phyloP scores from a whole-genome alignment of 1,284 basidiomycete genomes.

The Vanrija pseudolonga region DNA sequence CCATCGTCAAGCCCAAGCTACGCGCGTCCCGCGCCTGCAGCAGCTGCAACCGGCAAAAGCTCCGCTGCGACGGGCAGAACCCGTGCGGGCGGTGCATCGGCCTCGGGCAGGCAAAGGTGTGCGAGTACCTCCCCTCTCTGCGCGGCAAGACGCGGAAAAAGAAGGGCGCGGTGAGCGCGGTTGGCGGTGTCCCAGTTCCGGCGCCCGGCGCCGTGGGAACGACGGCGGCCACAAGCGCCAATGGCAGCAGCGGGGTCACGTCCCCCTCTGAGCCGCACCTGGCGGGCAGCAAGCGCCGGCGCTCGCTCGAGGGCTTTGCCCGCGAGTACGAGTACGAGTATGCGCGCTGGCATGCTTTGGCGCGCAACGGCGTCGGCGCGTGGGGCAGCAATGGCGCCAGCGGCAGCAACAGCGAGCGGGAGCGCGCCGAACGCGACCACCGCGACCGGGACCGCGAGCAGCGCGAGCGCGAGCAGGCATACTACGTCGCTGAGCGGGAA shows the following conservation, averaged over 20 bases:
- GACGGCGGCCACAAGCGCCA: neutral
- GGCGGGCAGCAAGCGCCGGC: neutral
- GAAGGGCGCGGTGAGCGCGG: slow-evolving; percentile 1
- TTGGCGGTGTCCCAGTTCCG: too few species aligned
- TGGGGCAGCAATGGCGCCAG: neutral
- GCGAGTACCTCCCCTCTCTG: slow-evolving; percentile 29
- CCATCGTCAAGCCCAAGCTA: too few species aligned
- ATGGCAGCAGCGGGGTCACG: neutral
- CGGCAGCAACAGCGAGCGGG: too few species aligned
- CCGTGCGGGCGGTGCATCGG: slow-evolving; percentile 27
- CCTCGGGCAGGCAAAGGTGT: slow-evolving; percentile 6
- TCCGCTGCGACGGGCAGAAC: slow-evolving; percentile 25
- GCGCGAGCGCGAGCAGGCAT: too few species aligned
- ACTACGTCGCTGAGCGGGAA: too few species aligned
- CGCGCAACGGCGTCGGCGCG: neutral
- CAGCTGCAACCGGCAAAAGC: slow-evolving; percentile 25
- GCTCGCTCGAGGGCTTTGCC: neutral
- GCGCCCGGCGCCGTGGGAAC: neutral
- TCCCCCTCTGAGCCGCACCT: neutral
- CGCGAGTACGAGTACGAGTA: neutral
- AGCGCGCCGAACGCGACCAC: too few species aligned
- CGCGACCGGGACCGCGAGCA: too few species aligned
- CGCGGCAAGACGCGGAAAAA: slow-evolving; percentile 31
- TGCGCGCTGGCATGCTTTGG: slow-evolving; percentile 11
- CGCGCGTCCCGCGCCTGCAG: slow-evolving; percentile 19